phyloP scores from a whole-genome alignment of 352 stramenopile genomes.

The Phytophthora pini region DNA sequence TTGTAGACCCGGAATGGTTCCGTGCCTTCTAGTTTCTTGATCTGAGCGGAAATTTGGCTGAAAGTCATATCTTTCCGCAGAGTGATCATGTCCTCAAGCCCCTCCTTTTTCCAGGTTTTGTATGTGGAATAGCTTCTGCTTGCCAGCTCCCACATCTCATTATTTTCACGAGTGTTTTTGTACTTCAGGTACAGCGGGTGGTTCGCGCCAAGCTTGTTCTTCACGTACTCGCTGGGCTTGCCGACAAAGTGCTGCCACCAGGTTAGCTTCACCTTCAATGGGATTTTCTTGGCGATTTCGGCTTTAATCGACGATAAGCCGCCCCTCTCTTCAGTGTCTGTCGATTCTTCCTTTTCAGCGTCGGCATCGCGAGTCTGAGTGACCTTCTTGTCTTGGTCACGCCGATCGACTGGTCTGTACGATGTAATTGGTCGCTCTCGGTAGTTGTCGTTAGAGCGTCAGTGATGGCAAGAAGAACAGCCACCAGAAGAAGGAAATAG shows the following conservation, averaged over 20 bases:
- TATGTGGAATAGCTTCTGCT: not conserved
- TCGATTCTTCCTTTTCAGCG: not conserved
- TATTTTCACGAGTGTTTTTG: not conserved
- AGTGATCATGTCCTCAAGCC: not conserved
- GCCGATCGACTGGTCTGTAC: not conserved
- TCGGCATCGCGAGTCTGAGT: not conserved
- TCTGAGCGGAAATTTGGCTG: not conserved
- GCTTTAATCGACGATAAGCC: not conserved
- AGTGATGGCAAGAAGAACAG: not conserved
- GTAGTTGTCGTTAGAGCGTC: not conserved
- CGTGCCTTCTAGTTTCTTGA: not conserved
- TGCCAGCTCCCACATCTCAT: not conserved
- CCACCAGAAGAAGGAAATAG: not conserved
- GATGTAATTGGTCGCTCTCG: not conserved
- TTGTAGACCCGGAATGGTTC: not conserved
- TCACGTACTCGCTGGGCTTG: not conserved
- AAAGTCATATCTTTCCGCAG: not conserved
- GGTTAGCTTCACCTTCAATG: not conserved
- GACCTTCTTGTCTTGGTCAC: not conserved
- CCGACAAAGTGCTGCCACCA: not conserved
- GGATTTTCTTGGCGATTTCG: not conserved
- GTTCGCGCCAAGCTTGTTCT: slow-evolving; percentile 1
- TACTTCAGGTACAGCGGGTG: not conserved
- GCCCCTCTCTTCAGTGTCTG: not conserved
- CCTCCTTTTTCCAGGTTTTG: not conserved